A percentile compares a stretch with the other conserved stretches of the same genome.
phyloP scores from a whole-genome alignment of 2,329 filamentous ascomycete genomes.

The Colletotrichum sp. region DNA sequence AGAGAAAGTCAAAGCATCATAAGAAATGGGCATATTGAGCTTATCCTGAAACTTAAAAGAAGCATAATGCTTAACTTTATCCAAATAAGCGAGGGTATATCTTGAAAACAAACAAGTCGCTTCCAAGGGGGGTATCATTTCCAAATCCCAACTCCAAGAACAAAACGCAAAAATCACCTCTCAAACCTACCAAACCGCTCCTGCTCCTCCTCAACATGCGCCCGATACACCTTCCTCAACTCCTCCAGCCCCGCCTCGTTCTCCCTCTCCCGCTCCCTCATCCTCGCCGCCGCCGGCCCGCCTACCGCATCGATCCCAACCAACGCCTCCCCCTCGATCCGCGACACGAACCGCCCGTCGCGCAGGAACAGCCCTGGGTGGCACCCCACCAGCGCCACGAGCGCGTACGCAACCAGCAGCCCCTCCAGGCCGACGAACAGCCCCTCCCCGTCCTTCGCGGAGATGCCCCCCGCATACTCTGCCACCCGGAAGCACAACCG shows the following conservation, averaged over 20 bases:
- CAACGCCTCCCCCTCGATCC: conserved; percentile 9
- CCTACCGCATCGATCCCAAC: background rate
- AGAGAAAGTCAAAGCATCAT: background rate
- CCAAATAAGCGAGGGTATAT: background rate
- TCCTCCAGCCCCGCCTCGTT: conserved; percentile 12
- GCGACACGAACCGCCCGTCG: background rate
- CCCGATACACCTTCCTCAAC: conserved; percentile 17
- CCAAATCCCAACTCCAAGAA: background rate
- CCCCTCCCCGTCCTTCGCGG: conserved; percentile 26
- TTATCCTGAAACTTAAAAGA: background rate
- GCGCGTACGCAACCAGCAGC: conserved; percentile 30
- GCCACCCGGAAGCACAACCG: conserved; percentile 30
- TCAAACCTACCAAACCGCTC: background rate
- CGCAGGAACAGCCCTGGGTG: conserved; percentile 30
- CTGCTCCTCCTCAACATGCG: conserved; percentile 8
- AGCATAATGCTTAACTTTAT: background rate
- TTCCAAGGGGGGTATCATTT: background rate
- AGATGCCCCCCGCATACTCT: conserved; percentile 28
- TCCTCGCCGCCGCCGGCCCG: background rate
- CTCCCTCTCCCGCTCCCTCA: background rate
- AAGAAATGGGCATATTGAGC: background rate
- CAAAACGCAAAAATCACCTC: background rate
- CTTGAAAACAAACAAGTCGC: background rate
- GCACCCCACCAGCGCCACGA: conserved; percentile 29
- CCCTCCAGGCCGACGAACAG: conserved; percentile 34